These are phyloP conservation scores for Takashimella koratensis DNA, from an alignment of 1,284 basidiomycete species.

Conservation along the genomic window DNA sequence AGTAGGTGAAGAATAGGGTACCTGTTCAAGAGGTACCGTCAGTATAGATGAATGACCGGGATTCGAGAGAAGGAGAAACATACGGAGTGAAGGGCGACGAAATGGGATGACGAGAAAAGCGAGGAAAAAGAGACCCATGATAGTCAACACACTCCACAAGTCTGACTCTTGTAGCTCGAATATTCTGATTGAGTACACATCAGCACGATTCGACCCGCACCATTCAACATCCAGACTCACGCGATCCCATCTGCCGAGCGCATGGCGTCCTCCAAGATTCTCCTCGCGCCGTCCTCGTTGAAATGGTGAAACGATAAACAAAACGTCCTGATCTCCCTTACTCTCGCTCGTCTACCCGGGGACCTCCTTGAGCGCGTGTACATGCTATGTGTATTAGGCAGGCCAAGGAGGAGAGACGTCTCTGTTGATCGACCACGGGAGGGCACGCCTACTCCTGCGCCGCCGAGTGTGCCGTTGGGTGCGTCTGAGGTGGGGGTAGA, in stretches of 20 bases:
- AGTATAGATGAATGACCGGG: background rate
- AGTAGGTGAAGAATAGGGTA: conserved; percentile 39
- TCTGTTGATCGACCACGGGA: no score
- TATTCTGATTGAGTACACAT: conserved; percentile 21
- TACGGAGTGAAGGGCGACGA: conserved; percentile 25
- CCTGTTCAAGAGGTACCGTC: conserved; percentile 8
- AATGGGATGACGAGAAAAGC: conserved; percentile 32
- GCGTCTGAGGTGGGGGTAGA: no score
- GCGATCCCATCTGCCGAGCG: conserved; percentile 31
- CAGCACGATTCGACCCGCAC: background rate
- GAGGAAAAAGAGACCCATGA: conserved; percentile 29
- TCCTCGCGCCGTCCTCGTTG: conserved; percentile 28
- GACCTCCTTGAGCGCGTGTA: no score
- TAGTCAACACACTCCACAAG: conserved; percentile 26
- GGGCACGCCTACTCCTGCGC: no score
- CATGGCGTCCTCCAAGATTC: conserved; percentile 39
- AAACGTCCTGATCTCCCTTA: conserved; percentile 36
- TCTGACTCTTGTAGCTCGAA: conserved; percentile 39
- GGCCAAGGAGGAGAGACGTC: no score
- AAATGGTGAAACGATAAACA: conserved; percentile 45
- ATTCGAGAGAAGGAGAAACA: conserved; percentile 10
- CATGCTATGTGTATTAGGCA: no score
- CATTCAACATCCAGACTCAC: conserved; percentile 29
- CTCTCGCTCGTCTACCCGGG: conserved; percentile 3
- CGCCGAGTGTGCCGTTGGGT: no score